A percentile compares a stretch with the other conserved stretches of the same genome.
phyloP scores from a whole-genome alignment of 768 basidiomycete species.

The Crucibulum laeve region DNA sequence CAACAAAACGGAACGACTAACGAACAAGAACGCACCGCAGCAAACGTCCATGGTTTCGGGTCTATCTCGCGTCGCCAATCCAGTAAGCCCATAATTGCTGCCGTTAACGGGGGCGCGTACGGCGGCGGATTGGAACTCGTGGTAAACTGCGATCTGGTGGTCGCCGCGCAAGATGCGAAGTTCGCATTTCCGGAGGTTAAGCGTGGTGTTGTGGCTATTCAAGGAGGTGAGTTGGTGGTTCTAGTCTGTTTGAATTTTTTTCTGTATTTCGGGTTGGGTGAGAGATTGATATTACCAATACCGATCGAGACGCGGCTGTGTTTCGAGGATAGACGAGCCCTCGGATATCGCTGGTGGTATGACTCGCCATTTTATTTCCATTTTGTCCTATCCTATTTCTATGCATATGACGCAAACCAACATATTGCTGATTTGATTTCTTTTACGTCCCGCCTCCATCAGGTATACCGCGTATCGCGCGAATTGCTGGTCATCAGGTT shows the following conservation, averaged over 20 bases:
- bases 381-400: too few species aligned
- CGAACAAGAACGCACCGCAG: slow-evolving; percentile 37
- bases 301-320: too few species aligned
- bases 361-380: too few species aligned
- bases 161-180: slow-evolving; percentile 61
- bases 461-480: slow-evolving; percentile 68
- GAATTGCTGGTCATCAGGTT: slow-evolving; percentile 74
- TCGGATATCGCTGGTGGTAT: too few species aligned
- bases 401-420: too few species aligned
- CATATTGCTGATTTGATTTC: not conserved
- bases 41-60: slow-evolving; percentile 59
- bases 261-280: too few species aligned
- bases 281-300: too few species aligned
- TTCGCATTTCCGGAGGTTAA: slow-evolving; percentile 79
- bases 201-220: slow-evolving; percentile 67
- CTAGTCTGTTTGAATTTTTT: too few species aligned
- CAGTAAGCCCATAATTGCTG: slow-evolving; percentile 75
- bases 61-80: slow-evolving; percentile 66
- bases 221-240: slow-evolving; percentile 50
- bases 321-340: too few species aligned
- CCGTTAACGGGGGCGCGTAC: slow-evolving; percentile 70
- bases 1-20: slow-evolving; percentile 38
- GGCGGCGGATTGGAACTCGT: slow-evolving; percentile 67
- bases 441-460: not conserved
- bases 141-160: slow-evolving; percentile 74